Conservation (phyloP, 2,329 filamentous ascomycete species). For the Fusarium sp. region DNA sequence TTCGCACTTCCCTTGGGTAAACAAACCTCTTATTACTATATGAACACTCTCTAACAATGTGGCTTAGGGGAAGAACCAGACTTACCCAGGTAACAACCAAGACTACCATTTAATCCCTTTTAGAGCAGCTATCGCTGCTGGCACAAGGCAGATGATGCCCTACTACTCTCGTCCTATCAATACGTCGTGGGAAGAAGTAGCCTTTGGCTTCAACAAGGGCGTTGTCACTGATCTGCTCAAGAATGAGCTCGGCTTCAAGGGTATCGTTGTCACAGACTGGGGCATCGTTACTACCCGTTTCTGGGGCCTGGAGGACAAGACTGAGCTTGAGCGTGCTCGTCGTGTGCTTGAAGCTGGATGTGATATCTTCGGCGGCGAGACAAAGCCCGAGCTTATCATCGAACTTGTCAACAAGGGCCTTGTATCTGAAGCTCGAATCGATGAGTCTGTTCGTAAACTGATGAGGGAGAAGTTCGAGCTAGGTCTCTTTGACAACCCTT, state of each 20-base stretch:
- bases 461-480: constrained; percentile 65
- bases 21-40: fast-evolving
- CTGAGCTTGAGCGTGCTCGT: constrained; percentile 53
- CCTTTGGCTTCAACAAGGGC: constrained; percentile 65
- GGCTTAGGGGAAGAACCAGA: constrained; percentile 62
- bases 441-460: constrained; percentile 61
- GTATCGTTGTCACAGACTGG: constrained; percentile 67
- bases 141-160: constrained; percentile 65
- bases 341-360: constrained; percentile 63
- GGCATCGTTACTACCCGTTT: constrained; percentile 65
- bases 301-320: constrained; percentile 63
- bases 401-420: constrained; percentile 60
- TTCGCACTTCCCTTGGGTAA: constrained; percentile 61
- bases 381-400: constrained; percentile 61
- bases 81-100: constrained; percentile 63
- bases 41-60: constrained; percentile 40
- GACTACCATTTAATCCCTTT: constrained; percentile 66
- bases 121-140: constrained; percentile 63
- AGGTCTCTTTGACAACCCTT: constrained; percentile 66
- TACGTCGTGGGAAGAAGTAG: constrained; percentile 61
- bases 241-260: constrained; percentile 62
- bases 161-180: constrained; percentile 64
- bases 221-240: constrained; percentile 65
- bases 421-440: constrained; percentile 58
- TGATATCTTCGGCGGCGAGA: constrained; percentile 67